Evolutionary conservation across 1,284 basidiomycete species (phyloP).

Genomic region (Heterobasidion occidentale): DNA sequence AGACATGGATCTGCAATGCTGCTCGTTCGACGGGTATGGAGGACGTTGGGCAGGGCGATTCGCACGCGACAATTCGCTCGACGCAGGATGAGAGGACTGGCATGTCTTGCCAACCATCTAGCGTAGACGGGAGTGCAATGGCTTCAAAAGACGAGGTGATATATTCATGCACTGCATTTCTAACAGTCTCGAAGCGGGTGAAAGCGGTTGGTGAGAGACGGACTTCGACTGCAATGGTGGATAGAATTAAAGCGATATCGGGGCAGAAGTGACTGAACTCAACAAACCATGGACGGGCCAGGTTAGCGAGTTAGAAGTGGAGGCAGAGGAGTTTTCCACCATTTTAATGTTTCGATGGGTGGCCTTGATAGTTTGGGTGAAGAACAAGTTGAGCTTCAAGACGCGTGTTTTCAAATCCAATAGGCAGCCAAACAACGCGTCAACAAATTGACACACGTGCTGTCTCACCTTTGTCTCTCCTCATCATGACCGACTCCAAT

Average conservation of each 20-base stretch:
- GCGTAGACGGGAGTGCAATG: conserved; percentile 55
- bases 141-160: conserved; percentile 52
- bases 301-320: not conserved
- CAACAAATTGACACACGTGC: conserved; percentile 12
- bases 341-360: too few species aligned
- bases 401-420: not conserved
- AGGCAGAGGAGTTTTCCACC: too few species aligned
- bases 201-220: conserved; percentile 60
- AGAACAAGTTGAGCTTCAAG: not conserved
- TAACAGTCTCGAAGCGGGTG: conserved; percentile 65
- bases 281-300: conserved; percentile 14
- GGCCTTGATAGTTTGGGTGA: too few species aligned
- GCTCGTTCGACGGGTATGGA: conserved; percentile 52
- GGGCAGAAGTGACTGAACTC: not conserved
- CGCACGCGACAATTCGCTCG: conserved; percentile 74
- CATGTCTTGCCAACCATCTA: conserved; percentile 70
- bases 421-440: conserved; percentile 11
- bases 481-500: conserved; percentile 12
- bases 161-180: conserved; percentile 53
- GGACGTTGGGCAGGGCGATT: conserved; percentile 45
- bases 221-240: conserved; percentile 64
- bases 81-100: conserved; percentile 68
- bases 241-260: not conserved
- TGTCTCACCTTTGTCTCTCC: not conserved
- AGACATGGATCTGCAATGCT: conserved; percentile 78